These are phyloP conservation scores for Cutaneotrichosporon mucoides DNA, from an alignment of 1,284 basidiomycete genomes.

Conservation along the genomic window DNA sequence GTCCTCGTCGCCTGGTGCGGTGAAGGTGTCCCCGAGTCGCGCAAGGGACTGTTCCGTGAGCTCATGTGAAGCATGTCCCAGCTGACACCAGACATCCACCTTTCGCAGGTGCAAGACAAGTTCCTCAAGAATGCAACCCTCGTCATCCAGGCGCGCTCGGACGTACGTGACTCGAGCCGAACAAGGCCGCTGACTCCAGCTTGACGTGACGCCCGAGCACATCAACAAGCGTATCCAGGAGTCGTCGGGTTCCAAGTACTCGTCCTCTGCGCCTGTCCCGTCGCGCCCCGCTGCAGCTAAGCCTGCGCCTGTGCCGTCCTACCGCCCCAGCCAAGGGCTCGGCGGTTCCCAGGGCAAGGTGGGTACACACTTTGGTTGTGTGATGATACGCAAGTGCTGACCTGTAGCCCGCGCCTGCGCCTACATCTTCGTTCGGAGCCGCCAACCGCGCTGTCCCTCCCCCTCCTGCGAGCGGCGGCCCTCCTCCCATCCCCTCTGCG, in stretches of 20 bases:
- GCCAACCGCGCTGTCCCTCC: conserved; percentile 8
- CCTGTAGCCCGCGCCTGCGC: neutral
- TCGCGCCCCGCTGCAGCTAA: conserved; percentile 13
- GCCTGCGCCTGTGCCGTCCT: conserved; percentile 35
- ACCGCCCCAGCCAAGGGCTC: conserved; percentile 41
- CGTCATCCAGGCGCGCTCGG: conserved; percentile 84
- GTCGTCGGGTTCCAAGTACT: conserved; percentile 87
- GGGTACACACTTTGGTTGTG: neutral
- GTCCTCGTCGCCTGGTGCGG: conserved; percentile 91
- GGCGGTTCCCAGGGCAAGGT: conserved; percentile 45
- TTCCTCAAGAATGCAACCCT: conserved; percentile 84
- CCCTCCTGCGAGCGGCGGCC: conserved; percentile 11
- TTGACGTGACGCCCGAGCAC: conserved; percentile 70
- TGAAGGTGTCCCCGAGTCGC: conserved; percentile 86
- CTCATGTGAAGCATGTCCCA: neutral
- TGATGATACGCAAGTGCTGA: neutral
- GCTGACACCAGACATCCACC: conserved; percentile 1
- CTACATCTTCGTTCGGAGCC: conserved; percentile 15
- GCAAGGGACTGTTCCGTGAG: conserved; percentile 83
- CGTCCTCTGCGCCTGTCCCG: conserved; percentile 32
- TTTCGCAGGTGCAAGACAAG: conserved; percentile 61
- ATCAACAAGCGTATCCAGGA: conserved; percentile 86
- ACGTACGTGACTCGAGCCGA: conserved; percentile 53
- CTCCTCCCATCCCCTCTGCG: conserved; percentile 44
- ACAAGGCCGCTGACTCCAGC: conserved; percentile 49